Evolutionary conservation across 2,329 filamentous ascomycete genomes (phyloP), one percentile per base, ranked within the genome.

Genomic region (Venturia aucupariae): DNA sequence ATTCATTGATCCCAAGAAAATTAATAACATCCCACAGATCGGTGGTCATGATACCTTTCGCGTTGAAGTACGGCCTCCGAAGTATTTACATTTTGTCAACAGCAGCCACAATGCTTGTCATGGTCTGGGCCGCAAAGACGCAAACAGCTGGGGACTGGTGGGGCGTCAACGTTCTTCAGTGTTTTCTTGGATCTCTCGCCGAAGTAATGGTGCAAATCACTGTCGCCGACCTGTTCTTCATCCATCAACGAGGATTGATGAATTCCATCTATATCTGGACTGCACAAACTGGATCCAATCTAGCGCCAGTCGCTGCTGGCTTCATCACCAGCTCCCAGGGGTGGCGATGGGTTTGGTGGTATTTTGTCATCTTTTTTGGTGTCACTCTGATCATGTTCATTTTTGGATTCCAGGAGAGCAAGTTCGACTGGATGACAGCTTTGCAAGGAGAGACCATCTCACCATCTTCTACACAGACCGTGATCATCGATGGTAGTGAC

Each of bases 201-300:
- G 81, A 84, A 68, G 76, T 81, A 2, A 71, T 84, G 6, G 80
- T 84, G 4, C 81, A 82, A 70, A 80, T 79, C 68, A 82, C 79
- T 0, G 75, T 79, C 42, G 75, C 72, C 1, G 78, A 80, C 65
- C 65, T 79, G 17, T 79, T 75, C 68, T 80, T 78, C 64, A 75
- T 79, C 17, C 78, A 80, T 67, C 73, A 79, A 67, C 72, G 77
- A 41, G 77, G 71, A 4, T 73, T 74, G 10, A 71, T 74, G 6
- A 71, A 78, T 30, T 72, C 74, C 7, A 71, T 75, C 17, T 78
- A 74, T 74, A 75, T 76, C 64, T 65, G 77, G 4, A 77, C 76
- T 65, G 69, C 78, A 1, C 70, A 75, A n/a, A 72, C 73, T 66
- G 76, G 76, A 42, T 75, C 76, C 39, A 69, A 71, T 17, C 74